These are phyloP conservation scores for Cladophialophora chaetospira DNA, from an alignment of 2,329 filamentous ascomycete species.

Conservation along the genomic window DNA sequence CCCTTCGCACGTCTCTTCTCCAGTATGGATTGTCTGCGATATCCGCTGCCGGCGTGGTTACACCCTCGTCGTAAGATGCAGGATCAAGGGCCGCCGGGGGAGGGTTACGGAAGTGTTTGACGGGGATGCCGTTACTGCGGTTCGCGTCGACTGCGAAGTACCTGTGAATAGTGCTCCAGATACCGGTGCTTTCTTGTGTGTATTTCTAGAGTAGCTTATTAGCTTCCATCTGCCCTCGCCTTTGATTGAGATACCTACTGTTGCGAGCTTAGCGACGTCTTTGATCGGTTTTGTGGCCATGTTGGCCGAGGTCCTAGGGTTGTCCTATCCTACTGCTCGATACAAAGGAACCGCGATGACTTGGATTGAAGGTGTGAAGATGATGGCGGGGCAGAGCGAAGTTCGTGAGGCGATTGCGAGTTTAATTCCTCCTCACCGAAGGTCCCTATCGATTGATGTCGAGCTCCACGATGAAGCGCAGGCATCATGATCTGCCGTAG, in stretches of 20 bases:
- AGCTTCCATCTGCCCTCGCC: background rate
- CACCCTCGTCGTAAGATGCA: slow-evolving; percentile 74
- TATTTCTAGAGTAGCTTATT: slow-evolving; percentile 71
- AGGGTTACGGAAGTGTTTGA: slow-evolving; percentile 93
- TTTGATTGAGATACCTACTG: slow-evolving; percentile 9
- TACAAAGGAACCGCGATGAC: background rate
- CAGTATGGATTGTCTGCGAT: slow-evolving; percentile 93
- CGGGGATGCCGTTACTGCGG: slow-evolving; percentile 85
- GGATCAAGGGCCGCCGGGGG: slow-evolving; percentile 74
- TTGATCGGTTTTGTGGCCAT: slow-evolving; percentile 29
- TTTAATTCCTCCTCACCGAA: background rate
- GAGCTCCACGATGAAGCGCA: background rate
- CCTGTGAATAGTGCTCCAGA: slow-evolving; percentile 83
- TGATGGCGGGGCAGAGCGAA: background rate
- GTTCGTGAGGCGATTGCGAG: background rate
- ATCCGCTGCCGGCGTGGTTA: slow-evolving; percentile 80
- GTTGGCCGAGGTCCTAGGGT: slow-evolving; percentile 13
- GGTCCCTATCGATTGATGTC: background rate
- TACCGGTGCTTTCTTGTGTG: slow-evolving; percentile 82
- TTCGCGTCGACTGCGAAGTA: slow-evolving; percentile 78
- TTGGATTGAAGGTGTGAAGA: background rate
- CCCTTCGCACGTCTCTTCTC: slow-evolving; percentile 85
- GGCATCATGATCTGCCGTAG: slow-evolving; percentile 2
- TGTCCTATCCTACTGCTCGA: background rate
- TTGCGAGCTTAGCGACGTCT: slow-evolving; percentile 26